Evolutionary conservation across 176 grass and related monocot genomes (phyloP).

Genomic region (Thalia dealbata): DNA sequence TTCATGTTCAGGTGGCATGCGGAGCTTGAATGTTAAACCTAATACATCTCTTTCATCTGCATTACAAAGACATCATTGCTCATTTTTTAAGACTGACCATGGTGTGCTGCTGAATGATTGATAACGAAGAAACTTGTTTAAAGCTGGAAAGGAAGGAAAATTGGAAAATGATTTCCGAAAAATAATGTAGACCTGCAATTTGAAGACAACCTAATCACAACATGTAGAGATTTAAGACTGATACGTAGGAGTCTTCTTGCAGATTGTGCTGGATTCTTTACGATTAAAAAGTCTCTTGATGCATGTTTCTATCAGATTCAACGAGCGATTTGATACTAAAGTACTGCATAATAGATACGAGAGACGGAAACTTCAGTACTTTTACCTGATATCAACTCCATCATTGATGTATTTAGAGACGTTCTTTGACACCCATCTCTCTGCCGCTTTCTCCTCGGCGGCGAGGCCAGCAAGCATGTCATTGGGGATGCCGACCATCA

Average conservation of each 20-base stretch:
- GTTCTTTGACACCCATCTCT: slow-evolving; percentile 11
- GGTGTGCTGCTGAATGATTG: too few species aligned
- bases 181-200: not conserved
- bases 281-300: not conserved
- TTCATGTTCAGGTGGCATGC: not conserved
- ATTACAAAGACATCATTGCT: not conserved
- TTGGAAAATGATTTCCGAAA: not conserved
- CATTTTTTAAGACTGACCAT: not conserved
- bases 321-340: not conserved
- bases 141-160: not conserved
- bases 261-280: not conserved
- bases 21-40: not conserved
- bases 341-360: not conserved
- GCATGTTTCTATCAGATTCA: too few species aligned
- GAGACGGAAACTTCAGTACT: not conserved
- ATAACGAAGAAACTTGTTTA: not conserved
- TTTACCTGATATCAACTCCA: slow-evolving; percentile 20
- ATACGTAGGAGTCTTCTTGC: not conserved
- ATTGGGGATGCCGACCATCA: slow-evolving; percentile 23
- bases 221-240: not conserved
- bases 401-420: slow-evolving; percentile 6
- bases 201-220: not conserved
- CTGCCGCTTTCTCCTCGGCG: not conserved
- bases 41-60: not conserved
- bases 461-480: slow-evolving; percentile 14